Evolutionary conservation across 495 filamentous ascomycete species (phyloP), one percentile per base, ranked within the genome.

Genomic region (Tetracladium marchalianum): DNA sequence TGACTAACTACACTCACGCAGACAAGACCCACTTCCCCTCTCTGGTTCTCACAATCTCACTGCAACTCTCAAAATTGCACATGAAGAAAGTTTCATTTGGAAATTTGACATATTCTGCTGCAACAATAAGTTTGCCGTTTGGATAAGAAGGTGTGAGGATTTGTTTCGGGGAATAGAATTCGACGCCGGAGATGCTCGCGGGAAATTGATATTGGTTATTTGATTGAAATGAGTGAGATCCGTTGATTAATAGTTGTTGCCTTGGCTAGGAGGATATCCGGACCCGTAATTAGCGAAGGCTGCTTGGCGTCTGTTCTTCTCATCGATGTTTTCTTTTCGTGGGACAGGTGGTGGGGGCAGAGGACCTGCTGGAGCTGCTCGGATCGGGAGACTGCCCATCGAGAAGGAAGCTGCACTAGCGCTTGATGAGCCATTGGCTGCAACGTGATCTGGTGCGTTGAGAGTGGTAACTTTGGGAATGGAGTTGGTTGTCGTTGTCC

Each of bases 331-430:
- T 43, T 69, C 67, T 53, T 69, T 70, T 49, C 64, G 62, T 32
- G 66, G 67, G 7, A 54, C 51, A 38, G 68, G 66, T 22, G 70
- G 69, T 17, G 68, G 68, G 35, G 66, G 57, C 18, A 62, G 59
- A 9, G 63, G 64, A 22, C 60, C 63, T 3, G 67, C 61, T 18
- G 68, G 65, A 36, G 60, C 68, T 38, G 72, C 67, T 32, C 72
- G 65, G 33, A 76, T 63, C 11, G 72, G 68, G 11, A 76, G 56
- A 22, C 62, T 68, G 19, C 48, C 51, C 18, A 73, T 73, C n/a
- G 58, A 57, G 43, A 60, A 56, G 8, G 39, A 54, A 4, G 51
- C 41, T 40, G 53, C 53, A 31, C 38, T 56, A 10, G 53, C 53
- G 47, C 57, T 60, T 15, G 57, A 53, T 1, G 53, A 41, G 24